Evolutionary conservation across 2,329 filamentous ascomycete species (phyloP).

Genomic region (Pseudocercospora vitis): DNA sequence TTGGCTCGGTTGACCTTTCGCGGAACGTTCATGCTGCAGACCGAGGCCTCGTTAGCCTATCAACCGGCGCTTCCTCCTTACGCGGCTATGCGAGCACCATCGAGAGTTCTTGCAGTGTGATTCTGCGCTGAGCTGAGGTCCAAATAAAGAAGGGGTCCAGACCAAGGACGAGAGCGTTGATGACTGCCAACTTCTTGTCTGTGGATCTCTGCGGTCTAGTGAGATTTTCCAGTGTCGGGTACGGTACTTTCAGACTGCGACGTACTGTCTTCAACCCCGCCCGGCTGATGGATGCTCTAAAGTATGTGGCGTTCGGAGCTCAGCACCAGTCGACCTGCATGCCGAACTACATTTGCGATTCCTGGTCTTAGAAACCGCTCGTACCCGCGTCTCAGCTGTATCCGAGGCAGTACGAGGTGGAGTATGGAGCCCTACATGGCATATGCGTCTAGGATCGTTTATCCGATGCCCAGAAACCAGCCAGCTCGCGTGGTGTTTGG

Average conservation of each 20-base stretch:
- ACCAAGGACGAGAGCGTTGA: background rate
- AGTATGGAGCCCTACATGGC: background rate
- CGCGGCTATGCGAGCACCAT: background rate
- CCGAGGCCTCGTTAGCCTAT: background rate
- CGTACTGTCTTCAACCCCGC: background rate
- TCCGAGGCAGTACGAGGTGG: background rate
- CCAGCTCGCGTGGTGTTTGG: background rate
- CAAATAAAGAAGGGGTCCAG: background rate
- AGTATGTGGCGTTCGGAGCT: background rate
- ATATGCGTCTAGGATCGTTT: background rate
- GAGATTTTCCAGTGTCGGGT: background rate
- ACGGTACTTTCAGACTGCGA: background rate
- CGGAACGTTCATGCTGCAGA: background rate
- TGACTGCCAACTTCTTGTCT: background rate
- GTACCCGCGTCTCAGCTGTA: background rate
- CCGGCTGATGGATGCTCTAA: background rate
- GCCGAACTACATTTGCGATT: background rate
- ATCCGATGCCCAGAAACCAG: background rate
- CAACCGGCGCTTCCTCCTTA: background rate
- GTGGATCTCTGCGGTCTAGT: too few species aligned
- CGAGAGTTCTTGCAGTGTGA: background rate
- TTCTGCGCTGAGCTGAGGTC: background rate
- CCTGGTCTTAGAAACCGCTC: background rate
- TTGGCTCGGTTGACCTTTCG: background rate
- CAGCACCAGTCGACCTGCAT: background rate